Conservation (phyloP, 2,329 filamentous ascomycete species). For the Ustulina deusta region DNA sequence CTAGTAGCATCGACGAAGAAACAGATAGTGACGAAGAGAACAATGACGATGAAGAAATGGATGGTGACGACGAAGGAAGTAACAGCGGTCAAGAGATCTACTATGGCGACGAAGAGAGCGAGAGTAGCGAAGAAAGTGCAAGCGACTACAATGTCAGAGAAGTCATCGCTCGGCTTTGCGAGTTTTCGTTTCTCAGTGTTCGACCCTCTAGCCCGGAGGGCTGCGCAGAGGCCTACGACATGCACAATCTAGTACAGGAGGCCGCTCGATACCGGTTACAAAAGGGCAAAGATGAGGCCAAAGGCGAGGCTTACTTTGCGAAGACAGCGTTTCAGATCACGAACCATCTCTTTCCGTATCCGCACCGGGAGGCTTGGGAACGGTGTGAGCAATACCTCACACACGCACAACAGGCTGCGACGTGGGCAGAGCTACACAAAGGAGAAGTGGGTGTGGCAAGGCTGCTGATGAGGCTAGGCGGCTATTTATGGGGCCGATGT, state of each 20-base stretch:
- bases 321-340: constrained; percentile 5
- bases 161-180: constrained; percentile 50
- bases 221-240: constrained; percentile 47
- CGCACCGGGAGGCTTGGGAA: not conserved
- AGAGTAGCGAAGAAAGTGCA: too few species aligned
- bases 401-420: constrained; percentile 2
- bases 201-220: constrained; percentile 34
- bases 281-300: not conserved
- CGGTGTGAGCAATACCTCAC: constrained; percentile 7
- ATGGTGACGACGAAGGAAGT: too few species aligned
- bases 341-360: not conserved
- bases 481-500: not conserved
- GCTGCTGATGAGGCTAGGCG: not conserved
- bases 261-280: constrained; percentile 40
- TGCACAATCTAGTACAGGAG: constrained; percentile 54
- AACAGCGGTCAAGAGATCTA: too few species aligned
- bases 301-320: constrained; percentile 11
- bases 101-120: too few species aligned
- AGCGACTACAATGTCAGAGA: constrained; percentile 38
- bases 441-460: not conserved
- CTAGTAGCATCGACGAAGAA: constrained; percentile 46
- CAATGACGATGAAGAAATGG: constrained; percentile 43
- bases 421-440: constrained; percentile 3
- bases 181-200: constrained; percentile 49
- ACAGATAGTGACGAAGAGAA: constrained; percentile 50